Evolutionary conservation across 2,329 filamentous ascomycete genomes (phyloP).

Genomic region (Ceratocystis harringtonii): DNA sequence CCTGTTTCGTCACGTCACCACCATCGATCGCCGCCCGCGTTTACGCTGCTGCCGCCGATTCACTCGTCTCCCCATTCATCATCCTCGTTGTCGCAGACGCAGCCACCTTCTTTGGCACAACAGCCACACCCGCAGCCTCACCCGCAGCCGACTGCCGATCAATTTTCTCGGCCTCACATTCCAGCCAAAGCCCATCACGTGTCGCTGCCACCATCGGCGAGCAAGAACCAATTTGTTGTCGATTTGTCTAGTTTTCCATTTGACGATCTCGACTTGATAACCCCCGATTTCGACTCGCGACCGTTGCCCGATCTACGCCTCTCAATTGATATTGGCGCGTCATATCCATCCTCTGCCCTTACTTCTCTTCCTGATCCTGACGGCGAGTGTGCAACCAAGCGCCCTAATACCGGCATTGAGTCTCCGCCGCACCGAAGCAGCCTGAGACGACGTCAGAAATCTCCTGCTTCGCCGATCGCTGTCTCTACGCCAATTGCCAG

Average conservation of each 20-base stretch:
- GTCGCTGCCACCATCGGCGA: conserved; percentile 14
- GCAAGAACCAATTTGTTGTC: conserved; percentile 13
- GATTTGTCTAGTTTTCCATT: conserved; percentile 14
- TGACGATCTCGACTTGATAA: conserved; percentile 9
- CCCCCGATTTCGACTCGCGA: conserved; percentile 8
- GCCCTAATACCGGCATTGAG: background rate
- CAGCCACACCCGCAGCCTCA: background rate
- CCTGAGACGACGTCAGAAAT: background rate
- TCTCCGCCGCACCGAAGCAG: background rate
- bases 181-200: conserved; percentile 13
- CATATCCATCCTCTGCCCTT: background rate
- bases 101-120: background rate
- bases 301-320: conserved; percentile 1
- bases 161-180: background rate
- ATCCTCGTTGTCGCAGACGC: background rate
- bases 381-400: background rate
- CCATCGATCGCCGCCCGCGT: background rate
- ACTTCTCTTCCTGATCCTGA: background rate
- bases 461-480: background rate
- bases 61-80: background rate
- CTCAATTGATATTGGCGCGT: conserved; percentile 4
- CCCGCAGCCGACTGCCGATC: background rate
- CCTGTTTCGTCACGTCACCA: background rate
- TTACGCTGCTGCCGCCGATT: background rate
- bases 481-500: background rate